phyloP scores from a whole-genome alignment of 345 rosid species.

The Rhodamnia argentea region DNA sequence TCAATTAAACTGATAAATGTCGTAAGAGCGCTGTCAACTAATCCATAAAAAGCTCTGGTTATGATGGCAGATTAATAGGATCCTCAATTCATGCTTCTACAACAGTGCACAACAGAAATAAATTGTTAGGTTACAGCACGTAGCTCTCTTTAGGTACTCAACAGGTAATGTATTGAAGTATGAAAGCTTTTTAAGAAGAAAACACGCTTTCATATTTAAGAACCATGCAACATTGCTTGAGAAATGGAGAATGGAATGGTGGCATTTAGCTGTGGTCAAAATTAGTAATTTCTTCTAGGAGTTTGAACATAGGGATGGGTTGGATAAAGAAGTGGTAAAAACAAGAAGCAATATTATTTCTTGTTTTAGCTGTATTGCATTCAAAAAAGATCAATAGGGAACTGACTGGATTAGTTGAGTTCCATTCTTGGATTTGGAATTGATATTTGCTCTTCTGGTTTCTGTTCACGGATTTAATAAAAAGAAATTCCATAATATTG shows the following conservation, averaged over 20 bases:
- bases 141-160: no score
- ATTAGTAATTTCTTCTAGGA: neutral
- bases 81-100: neutral
- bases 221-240: neutral
- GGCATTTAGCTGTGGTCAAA: neutral
- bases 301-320: neutral
- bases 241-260: neutral
- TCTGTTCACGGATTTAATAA: neutral
- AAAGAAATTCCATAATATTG: neutral
- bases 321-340: neutral
- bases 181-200: neutral
- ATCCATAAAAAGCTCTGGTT: neutral
- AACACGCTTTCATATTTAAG: neutral
- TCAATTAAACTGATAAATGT: neutral
- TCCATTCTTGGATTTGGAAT: neutral
- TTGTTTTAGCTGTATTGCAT: neutral
- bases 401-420: neutral
- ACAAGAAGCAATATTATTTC: neutral
- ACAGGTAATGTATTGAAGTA: no score
- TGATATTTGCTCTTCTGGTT: neutral
- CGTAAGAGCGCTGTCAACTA: neutral
- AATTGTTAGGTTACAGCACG: no score
- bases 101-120: neutral
- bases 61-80: neutral
- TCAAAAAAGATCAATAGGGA: neutral